These are phyloP conservation scores for Dillenia suffruticosa DNA, from an alignment of 164 flowering plant species.

Conservation along the genomic window DNA sequence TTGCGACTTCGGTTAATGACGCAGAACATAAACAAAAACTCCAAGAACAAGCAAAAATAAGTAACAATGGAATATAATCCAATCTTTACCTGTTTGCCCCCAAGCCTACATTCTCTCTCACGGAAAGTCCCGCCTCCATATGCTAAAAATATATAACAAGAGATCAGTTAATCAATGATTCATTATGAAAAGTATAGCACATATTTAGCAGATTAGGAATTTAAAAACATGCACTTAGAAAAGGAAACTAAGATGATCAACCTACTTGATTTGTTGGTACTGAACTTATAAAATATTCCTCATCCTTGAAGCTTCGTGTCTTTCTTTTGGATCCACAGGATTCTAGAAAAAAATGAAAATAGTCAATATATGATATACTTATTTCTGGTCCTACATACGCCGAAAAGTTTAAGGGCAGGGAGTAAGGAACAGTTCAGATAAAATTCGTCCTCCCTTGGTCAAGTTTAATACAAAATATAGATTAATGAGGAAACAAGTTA, in stretches of 20 bases:
- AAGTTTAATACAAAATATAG: no score
- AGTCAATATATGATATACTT: no score
- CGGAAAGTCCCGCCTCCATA: conserved; percentile 82
- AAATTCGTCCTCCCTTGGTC: no score
- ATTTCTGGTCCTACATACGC: no score
- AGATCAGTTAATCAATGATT: background rate
- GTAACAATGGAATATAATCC: background rate
- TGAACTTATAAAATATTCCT: conserved; percentile 81
- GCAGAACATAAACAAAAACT: no score
- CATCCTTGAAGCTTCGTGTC: conserved; percentile 78
- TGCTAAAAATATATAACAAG: conserved; percentile 42
- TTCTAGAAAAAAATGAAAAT: conserved; percentile 15
- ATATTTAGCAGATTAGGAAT: background rate
- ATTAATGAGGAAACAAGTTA: no score
- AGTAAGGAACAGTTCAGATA: no score
- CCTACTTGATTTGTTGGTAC: conserved; percentile 82
- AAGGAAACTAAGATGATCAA: conserved; percentile 5
- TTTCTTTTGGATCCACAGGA: conserved; percentile 65
- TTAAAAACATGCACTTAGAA: background rate
- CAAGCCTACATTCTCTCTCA: conserved; percentile 58
- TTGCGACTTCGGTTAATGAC: no score
- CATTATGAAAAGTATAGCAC: no score
- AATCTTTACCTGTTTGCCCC: conserved; percentile 61
- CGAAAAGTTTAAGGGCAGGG: no score
- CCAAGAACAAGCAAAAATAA: no score